Evolutionary conservation across 1,284 basidiomycete genomes (phyloP).

Genomic region (Ceratobasidium papillatum): DNA sequence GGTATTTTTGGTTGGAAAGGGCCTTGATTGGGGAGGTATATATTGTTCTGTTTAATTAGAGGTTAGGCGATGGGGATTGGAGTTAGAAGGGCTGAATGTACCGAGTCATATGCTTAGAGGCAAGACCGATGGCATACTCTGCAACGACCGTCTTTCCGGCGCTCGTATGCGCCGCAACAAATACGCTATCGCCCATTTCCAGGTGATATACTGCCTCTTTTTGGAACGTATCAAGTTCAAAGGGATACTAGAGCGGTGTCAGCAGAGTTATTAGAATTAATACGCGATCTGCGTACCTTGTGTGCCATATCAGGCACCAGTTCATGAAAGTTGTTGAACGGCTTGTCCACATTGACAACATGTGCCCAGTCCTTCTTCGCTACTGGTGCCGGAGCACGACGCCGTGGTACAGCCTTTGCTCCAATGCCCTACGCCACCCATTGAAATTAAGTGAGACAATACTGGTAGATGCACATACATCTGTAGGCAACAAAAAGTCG

Average conservation of each 20-base stretch:
- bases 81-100: slow-evolving; percentile 52
- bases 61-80: background rate
- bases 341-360: slow-evolving; percentile 89
- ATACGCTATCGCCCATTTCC: slow-evolving; percentile 97
- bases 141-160: slow-evolving; percentile 99
- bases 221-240: slow-evolving; percentile 90
- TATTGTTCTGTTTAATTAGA: slow-evolving; percentile 77
- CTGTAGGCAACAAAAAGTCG: background rate
- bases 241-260: slow-evolving; percentile 71
- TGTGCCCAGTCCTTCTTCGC: slow-evolving; percentile 98
- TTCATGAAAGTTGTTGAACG: slow-evolving; percentile 87
- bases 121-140: slow-evolving; percentile 97
- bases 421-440: background rate
- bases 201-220: slow-evolving; percentile 99
- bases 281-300: slow-evolving; percentile 59
- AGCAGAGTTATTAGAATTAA: slow-evolving; percentile 14
- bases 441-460: background rate
- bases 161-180: slow-evolving; percentile 98
- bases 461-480: background rate
- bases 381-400: slow-evolving; percentile 48
- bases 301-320: slow-evolving; percentile 92
- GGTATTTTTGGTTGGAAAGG: slow-evolving; percentile 97
- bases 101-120: slow-evolving; percentile 98
- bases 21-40: slow-evolving; percentile 99
- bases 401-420: background rate